A percentile compares a stretch with the other conserved stretches of the same genome.
Evolutionary conservation across 345 rosid species (phyloP).

Genomic region (Eucalyptus fibrosa): DNA sequence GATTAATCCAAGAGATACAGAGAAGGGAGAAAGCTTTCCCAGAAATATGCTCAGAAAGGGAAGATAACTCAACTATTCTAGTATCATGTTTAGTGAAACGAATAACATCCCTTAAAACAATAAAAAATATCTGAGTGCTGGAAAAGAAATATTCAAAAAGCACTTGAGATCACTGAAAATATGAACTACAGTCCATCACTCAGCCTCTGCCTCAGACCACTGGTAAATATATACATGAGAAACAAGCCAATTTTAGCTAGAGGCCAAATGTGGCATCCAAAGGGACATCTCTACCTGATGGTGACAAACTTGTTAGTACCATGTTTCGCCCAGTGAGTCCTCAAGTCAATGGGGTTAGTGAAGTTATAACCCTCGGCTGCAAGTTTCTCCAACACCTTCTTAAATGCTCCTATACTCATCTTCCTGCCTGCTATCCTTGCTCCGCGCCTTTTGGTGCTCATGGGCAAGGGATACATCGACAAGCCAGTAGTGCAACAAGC

Average conservation of each 20-base stretch:
- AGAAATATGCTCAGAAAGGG: neutral
- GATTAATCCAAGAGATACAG: neutral
- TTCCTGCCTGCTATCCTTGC: constrained; percentile 25
- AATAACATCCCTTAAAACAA: neutral
- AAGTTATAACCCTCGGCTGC: constrained; percentile 19
- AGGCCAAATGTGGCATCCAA: neutral
- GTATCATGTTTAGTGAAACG: neutral
- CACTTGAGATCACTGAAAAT: neutral
- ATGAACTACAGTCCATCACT: neutral
- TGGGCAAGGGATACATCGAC: constrained; percentile 17
- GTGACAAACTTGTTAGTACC: constrained; percentile 28
- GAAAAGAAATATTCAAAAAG: neutral
- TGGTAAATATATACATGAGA: neutral
- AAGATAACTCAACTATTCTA: neutral
- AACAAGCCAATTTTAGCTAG: neutral
- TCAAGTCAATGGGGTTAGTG: constrained; percentile 13
- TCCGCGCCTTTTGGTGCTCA: constrained; percentile 15
- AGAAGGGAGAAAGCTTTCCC: neutral
- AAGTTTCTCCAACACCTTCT: constrained; percentile 17
- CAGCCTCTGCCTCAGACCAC: neutral
- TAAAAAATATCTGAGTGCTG: neutral
- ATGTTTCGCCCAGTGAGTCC: constrained; percentile 21
- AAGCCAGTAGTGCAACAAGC: constrained; percentile 16
- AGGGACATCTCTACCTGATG: constrained; percentile 8
- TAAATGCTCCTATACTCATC: constrained; percentile 21